phyloP scores from a whole-genome alignment of 768 basidiomycete genomes.

The Cystobasidium ongulense region DNA sequence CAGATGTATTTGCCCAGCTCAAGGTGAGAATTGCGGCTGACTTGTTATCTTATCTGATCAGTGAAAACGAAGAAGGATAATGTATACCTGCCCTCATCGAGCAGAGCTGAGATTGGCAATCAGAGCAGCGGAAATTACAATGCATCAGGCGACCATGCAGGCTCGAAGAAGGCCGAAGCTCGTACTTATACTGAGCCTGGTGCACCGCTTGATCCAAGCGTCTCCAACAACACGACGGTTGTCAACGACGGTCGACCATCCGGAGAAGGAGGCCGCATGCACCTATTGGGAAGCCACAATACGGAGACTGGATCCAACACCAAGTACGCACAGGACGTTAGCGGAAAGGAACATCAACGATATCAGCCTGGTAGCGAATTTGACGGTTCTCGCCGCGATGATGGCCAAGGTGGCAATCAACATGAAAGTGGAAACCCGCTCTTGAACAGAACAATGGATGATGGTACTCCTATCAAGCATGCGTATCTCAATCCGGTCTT shows the following conservation, averaged over 20 bases:
- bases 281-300: background rate
- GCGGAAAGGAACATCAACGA: background rate
- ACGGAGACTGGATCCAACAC: background rate
- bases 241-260: background rate
- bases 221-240: background rate
- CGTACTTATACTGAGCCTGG: background rate
- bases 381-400: background rate
- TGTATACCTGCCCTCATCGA: constrained; percentile 1
- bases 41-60: constrained; percentile 38
- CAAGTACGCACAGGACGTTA: background rate
- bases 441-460: constrained; percentile 27
- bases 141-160: background rate
- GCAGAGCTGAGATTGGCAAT: background rate
- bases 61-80: constrained; percentile 26
- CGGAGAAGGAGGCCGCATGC: background rate
- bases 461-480: constrained; percentile 40
- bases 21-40: constrained; percentile 50
- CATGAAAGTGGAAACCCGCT: constrained; percentile 36
- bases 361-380: background rate
- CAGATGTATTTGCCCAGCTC: constrained; percentile 73
- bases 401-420: background rate
- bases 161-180: background rate
- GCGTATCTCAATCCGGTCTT: constrained; percentile 77
- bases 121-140: background rate
- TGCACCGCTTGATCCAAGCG: background rate